A percentile compares a stretch with the other conserved stretches of the same genome.
These are phyloP conservation scores for Metschnikowia sp. DNA, from an alignment of 805 yeast species.

Conservation along the genomic window DNA sequence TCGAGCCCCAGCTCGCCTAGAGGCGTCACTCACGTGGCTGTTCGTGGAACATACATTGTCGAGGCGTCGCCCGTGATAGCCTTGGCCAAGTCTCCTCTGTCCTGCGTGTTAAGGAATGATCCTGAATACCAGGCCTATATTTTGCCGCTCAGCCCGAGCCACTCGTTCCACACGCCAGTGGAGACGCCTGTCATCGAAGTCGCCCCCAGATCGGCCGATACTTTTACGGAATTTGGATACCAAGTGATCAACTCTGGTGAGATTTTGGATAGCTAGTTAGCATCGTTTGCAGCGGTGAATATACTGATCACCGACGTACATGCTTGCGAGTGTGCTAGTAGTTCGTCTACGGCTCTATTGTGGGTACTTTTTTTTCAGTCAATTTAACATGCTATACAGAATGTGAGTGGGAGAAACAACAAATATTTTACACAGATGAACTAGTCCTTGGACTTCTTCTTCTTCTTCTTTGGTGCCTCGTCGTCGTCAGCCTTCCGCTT, in stretches of 20 bases:
- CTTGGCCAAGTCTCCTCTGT: not conserved
- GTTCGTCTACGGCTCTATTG: too few species aligned
- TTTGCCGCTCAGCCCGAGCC: slow-evolving; percentile 4
- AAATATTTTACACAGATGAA: slow-evolving; percentile 1
- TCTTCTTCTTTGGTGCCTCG: slow-evolving; percentile 38
- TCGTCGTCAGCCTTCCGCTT: slow-evolving; percentile 36
- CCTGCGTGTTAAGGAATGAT: slow-evolving; percentile 6
- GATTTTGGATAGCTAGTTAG: slow-evolving; percentile 2
- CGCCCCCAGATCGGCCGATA: not conserved
- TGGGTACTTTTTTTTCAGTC: not conserved
- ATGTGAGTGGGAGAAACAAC: slow-evolving; percentile 6
- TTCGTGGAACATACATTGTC: too few species aligned
- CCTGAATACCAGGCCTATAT: slow-evolving; percentile 2
- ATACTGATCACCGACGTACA: not conserved
- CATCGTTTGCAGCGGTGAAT: not conserved
- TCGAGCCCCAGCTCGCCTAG: too few species aligned
- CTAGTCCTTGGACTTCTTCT: slow-evolving; percentile 46
- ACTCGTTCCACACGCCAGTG: slow-evolving; percentile 3
- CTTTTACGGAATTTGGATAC: slow-evolving; percentile 10
- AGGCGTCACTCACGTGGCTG: too few species aligned
- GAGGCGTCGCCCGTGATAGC: too few species aligned
- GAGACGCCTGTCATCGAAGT: not conserved
- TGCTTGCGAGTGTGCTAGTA: too few species aligned
- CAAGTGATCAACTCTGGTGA: slow-evolving; percentile 5
- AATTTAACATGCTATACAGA: slow-evolving; percentile 19